Base-by-base conservation (phyloP, 129 eudicot species). In the Flaveria ramosissima region DNA sequence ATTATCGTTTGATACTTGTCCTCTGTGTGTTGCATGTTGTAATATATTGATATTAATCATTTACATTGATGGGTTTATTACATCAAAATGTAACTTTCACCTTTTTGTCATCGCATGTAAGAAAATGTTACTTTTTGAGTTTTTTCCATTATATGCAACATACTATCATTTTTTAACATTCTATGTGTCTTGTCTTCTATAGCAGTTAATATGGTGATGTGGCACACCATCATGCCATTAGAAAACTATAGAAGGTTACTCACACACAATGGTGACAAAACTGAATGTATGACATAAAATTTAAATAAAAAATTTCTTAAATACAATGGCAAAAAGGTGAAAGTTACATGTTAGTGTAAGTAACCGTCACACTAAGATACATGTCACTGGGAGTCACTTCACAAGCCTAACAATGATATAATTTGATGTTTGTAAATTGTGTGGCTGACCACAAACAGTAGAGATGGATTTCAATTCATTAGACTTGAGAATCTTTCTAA, bases 191-290 rank as follows among this genome's bases (percentile, higher is more conserved):
- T 23, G 41, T 19, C 26, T 55, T 55, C 27, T 55, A 20, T 55
- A 19, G 62, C 13, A 16, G 21, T 19, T 52, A 52, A 52, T 16
- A 52, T 55, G 62, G 24, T 19, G 26, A 55, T 3, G 24, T 20
- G 62, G 24, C 66, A 23, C 66, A 10, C 30, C 3, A 7, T 12
- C 0, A 3, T 16, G 10, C 66, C 36, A 57, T 60, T 2, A 12
- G 24, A 60, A 60, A 60, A 60, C 66, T 24, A 60, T 24, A 60
- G 39, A 60, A 55, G 62, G 24, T 53, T 53, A 53, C 60, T 5
- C 6, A 8, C 60, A 17, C n/a, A 17, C 24, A 17, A 53, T 17
- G 24, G 27, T 55, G 24, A 19, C 61, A 55, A 55, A 55, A 55
- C 26, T 55, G 61, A 55, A 55, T 6, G 61, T 19, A 55, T 55